Conservation (phyloP, 2,329 filamentous ascomycete species). For the Paecilomyces niveus region DNA sequence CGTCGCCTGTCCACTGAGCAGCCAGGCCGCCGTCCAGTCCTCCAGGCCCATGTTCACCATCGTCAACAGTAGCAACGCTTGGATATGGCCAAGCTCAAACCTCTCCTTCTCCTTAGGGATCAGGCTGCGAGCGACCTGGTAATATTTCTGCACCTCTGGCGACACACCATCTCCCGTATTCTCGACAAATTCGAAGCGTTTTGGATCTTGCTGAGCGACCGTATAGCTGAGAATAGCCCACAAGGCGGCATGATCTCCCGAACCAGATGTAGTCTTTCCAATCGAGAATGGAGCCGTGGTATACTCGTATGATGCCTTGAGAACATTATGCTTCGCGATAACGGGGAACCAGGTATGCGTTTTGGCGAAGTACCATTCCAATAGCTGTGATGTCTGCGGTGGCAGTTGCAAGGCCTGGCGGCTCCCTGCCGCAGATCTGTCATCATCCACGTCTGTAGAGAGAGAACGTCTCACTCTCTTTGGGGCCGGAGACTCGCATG, state of each 20-base stretch:
- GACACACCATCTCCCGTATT: constrained; percentile 8
- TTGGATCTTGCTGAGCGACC: constrained; percentile 22
- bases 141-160: constrained; percentile 27
- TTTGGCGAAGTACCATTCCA: constrained; percentile 52
- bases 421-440: constrained; percentile 3
- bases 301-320: constrained; percentile 51
- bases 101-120: constrained; percentile 34
- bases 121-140: constrained; percentile 26
- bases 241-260: constrained; percentile 35
- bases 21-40: constrained; percentile 46
- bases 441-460: constrained; percentile 7
- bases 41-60: constrained; percentile 44
- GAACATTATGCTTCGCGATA: constrained; percentile 50
- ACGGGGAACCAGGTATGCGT: constrained; percentile 56
- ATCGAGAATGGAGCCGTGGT: constrained; percentile 34
- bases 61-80: constrained; percentile 39
- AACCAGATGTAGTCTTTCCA: constrained; percentile 21
- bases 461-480: constrained; percentile 23
- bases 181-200: constrained; percentile 1
- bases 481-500: constrained; percentile 12
- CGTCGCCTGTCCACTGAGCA: constrained; percentile 46
- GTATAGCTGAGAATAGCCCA: constrained; percentile 40
- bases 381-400: constrained; percentile 42
- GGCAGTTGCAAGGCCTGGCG: constrained; percentile 34
- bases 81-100: constrained; percentile 36